Percentiles rank a stretch among this genome's conserved stretches.
Conservation (phyloP, 306 rosid genomes). For the Glycyrrhiza uralensis region DNA sequence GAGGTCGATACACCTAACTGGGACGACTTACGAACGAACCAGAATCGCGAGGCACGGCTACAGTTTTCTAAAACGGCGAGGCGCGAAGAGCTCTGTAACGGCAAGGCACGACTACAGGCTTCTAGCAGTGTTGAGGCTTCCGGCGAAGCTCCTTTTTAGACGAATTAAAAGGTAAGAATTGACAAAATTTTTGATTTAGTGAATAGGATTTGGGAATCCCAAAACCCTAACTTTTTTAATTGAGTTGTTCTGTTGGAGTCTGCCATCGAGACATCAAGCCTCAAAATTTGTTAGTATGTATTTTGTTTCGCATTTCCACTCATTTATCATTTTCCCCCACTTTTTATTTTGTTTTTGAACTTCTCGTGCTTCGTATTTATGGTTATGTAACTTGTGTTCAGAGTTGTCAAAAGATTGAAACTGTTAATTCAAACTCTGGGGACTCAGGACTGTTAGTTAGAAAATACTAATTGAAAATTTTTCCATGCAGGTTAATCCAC, state of each 20-base stretch:
- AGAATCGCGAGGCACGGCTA: no score
- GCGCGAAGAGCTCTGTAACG: no score
- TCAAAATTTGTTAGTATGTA: conserved; percentile 74
- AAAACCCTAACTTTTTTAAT: no score
- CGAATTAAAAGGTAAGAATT: no score
- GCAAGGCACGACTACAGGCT: no score
- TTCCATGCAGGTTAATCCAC: conserved; percentile 76
- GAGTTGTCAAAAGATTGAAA: neutral
- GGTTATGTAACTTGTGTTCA: neutral
- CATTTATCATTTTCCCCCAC: neutral
- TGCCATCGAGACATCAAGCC: conserved; percentile 92
- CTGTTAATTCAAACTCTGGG: neutral
- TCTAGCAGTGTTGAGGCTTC: no score
- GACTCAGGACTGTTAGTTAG: neutral
- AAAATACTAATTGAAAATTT: neutral
- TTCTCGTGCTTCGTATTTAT: neutral
- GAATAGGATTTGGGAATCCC: no score
- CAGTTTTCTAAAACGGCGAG: no score
- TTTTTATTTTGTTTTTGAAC: neutral
- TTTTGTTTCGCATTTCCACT: neutral
- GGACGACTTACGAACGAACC: no score
- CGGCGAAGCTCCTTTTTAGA: no score
- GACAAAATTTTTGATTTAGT: no score
- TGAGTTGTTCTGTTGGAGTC: conserved; percentile 85
- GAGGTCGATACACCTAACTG: no score